Evolutionary conservation across 768 basidiomycete species (phyloP), one percentile per base, ranked within the genome.

Genomic region (Cystofilobasidium macerans): DNA sequence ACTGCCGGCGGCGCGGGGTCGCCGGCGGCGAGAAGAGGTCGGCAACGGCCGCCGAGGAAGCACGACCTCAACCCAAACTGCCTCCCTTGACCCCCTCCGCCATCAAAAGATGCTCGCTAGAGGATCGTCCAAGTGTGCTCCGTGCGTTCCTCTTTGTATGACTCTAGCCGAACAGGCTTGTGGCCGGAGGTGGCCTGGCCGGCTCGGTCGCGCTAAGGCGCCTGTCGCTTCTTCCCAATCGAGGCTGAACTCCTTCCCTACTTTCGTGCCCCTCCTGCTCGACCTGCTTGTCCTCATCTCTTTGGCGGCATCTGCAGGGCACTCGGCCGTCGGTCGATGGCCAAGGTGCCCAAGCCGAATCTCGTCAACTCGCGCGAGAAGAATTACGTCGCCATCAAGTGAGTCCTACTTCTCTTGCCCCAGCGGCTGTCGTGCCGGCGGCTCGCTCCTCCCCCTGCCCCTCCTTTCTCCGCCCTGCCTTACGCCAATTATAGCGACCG

Each of bases 331-430:
- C 51, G 51, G 51, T 54, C 51, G 51, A 54, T 54, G 51, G 51
- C 51, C 51, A 54, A 54, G 51, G 51, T 54, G 51, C 51, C 51
- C 51, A 54, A 54, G 51, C 51, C 51, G 7, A 54, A 54, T 18
- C 35, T 56, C 28, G 62, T 63, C 40, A 36, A 51, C 20, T 40
- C 36, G 18, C 57, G 58, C 35, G 58, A 65, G 40, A 65, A 65
- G 57, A 65, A 65, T 48, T 65, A 59, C 30, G 57, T 59, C 26
- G 30, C 54, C 28, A 65, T 65, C 57, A 65, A 48, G 64, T 65
- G 20, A n/a, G 64, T 51, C 43, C 24, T 28, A 32, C n/a, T 8
- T 48, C 2, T 38, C 28, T 33, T 53, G 2, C 30, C 20, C 43
- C 43, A 26, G n/a, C 40, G 33, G 26, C 32, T 58, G 18, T 8